Evolutionary conservation across 2,329 filamentous ascomycete genomes (phyloP).

Genomic region (Cytospora piceicola): DNA sequence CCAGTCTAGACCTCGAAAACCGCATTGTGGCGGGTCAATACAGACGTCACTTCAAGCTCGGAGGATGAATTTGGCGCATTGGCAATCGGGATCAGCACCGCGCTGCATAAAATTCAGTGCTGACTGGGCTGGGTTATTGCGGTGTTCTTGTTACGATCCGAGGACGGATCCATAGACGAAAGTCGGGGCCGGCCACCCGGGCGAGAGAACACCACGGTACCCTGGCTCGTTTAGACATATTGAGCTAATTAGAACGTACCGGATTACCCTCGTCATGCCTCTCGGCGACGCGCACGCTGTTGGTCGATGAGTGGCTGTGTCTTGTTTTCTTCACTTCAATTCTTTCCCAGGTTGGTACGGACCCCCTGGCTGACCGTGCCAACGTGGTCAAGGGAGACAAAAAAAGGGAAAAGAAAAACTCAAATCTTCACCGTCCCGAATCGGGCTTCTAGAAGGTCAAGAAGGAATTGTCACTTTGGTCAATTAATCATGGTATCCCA

Average conservation of each 20-base stretch:
- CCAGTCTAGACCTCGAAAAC: constrained; percentile 16
- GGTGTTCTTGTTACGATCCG: not conserved
- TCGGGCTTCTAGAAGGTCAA: constrained; percentile 19
- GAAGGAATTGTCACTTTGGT: not conserved
- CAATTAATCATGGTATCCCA: not conserved
- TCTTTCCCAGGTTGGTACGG: not conserved
- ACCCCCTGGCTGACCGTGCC: not conserved
- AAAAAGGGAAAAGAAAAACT: not conserved
- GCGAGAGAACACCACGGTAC: not conserved
- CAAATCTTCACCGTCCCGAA: constrained; percentile 1
- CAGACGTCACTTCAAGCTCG: not conserved
- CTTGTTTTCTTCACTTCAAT: not conserved
- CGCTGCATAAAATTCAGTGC: not conserved
- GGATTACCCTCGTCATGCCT: not conserved
- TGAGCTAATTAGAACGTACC: not conserved
- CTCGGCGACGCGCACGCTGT: not conserved
- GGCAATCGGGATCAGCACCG: constrained; percentile 1
- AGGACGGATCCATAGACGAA: not conserved
- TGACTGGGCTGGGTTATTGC: not conserved
- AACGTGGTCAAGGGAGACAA: not conserved
- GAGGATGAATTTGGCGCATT: not conserved
- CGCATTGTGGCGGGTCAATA: constrained; percentile 1
- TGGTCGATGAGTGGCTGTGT: not conserved
- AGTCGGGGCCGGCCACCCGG: not conserved
- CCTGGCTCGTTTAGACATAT: not conserved